Evolutionary conservation across 2,329 filamentous ascomycete species (phyloP).

Genomic region (Ophiostoma pallidulum): DNA sequence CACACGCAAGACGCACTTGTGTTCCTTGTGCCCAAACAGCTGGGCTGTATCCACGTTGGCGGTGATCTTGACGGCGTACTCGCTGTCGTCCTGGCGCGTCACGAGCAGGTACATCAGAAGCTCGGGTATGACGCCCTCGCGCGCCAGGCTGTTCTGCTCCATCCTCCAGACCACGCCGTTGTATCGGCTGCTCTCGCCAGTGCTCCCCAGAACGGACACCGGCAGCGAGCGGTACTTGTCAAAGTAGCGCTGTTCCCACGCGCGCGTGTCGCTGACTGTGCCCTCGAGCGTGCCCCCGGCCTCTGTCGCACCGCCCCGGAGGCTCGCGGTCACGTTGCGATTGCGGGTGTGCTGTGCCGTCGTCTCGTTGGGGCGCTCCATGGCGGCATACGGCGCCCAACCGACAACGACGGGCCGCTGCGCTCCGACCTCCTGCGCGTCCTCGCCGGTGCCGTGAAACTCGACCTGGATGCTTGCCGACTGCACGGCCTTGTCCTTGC

Average conservation of each 20-base stretch:
- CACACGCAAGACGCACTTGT: constrained; percentile 3
- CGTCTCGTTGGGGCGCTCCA: constrained; percentile 2
- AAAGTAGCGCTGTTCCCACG: constrained; percentile 6
- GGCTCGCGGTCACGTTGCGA: neutral
- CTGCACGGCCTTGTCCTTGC: neutral
- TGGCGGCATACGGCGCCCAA: constrained; percentile 10
- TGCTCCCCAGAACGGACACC: neutral
- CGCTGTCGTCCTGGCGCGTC: constrained; percentile 6
- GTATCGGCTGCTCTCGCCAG: neutral
- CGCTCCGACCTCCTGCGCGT: neutral
- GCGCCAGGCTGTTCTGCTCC: constrained; percentile 5
- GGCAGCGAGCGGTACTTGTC: constrained; percentile 4
- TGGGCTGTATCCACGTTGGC: neutral
- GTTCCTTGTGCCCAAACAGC: neutral
- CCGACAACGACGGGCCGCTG: constrained; percentile 6
- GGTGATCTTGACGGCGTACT: constrained; percentile 9
- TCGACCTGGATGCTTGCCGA: constrained; percentile 7
- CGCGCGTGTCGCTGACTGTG: neutral
- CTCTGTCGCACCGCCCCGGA: neutral
- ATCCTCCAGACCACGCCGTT: constrained; percentile 8
- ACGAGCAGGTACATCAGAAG: constrained; percentile 11
- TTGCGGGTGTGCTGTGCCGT: neutral
- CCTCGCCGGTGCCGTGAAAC: constrained; percentile 1
- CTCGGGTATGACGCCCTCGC: constrained; percentile 3
- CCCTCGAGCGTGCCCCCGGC: neutral